Evolutionary conservation across 2,329 filamentous ascomycete genomes (phyloP).

Genomic region (Aureobasidium melanogenum): DNA sequence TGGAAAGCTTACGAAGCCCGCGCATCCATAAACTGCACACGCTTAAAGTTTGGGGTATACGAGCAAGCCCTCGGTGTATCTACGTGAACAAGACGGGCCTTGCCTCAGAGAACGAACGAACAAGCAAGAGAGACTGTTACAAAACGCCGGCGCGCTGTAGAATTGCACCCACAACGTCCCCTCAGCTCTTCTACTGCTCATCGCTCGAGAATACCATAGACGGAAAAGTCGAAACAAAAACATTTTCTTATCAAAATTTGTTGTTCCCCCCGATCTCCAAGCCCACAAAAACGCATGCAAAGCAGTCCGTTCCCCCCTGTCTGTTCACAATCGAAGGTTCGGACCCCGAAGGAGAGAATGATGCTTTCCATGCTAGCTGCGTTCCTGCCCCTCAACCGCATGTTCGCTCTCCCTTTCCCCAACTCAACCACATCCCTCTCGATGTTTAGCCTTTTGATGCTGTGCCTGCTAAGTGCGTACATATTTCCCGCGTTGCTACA

Average conservation of each 20-base stretch:
- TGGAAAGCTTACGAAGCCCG: neutral
- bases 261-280: neutral
- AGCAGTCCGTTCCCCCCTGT: too few species aligned
- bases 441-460: neutral
- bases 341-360: neutral
- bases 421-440: neutral
- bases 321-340: neutral
- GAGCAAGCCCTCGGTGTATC: too few species aligned
- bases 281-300: neutral
- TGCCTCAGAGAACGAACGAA: too few species aligned
- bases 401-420: neutral
- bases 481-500: neutral
- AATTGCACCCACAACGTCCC: neutral
- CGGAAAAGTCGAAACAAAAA: neutral
- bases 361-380: neutral
- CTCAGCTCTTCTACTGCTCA: neutral
- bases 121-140: neutral
- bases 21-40: neutral
- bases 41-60: neutral
- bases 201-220: neutral
- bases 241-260: neutral
- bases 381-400: neutral
- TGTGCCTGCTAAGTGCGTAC: too few species aligned
- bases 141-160: neutral
- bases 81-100: neutral